A percentile compares a stretch with the other conserved stretches of the same genome.
phyloP scores from a whole-genome alignment of 768 basidiomycete genomes.

The Lyophyllum decastes region DNA sequence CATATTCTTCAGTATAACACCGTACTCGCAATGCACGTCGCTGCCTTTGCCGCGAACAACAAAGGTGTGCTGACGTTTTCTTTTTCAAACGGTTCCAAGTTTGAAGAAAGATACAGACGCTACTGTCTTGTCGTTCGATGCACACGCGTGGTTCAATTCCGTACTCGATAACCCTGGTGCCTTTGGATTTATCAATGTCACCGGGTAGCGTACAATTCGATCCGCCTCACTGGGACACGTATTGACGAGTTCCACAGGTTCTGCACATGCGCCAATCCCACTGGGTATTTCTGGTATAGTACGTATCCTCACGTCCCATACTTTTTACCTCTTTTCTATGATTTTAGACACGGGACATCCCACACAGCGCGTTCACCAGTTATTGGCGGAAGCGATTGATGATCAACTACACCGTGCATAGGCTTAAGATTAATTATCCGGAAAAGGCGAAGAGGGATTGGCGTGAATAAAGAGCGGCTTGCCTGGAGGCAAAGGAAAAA shows the following conservation, averaged over 20 bases:
- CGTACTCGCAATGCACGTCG: slow-evolving; percentile 35
- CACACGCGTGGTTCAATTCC: slow-evolving; percentile 48
- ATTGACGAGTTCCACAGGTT: slow-evolving; percentile 30
- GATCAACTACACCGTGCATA: slow-evolving; percentile 25
- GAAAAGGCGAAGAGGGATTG: not conserved
- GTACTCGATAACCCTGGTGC: slow-evolving; percentile 40
- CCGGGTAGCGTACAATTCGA: slow-evolving; percentile 33
- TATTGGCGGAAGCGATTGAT: slow-evolving; percentile 46
- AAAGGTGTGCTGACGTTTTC: slow-evolving; percentile 21
- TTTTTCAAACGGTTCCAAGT: not conserved
- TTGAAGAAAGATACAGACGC: slow-evolving; percentile 24
- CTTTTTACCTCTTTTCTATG: not conserved
- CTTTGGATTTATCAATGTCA: slow-evolving; percentile 50
- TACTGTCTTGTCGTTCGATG: slow-evolving; percentile 49
- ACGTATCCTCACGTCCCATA: slow-evolving; percentile 20
- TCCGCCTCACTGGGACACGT: not conserved
- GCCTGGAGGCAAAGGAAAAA: not conserved
- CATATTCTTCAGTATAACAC: slow-evolving; percentile 45
- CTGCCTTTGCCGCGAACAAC: slow-evolving; percentile 36
- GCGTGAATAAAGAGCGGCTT: slow-evolving; percentile 5
- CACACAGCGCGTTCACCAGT: slow-evolving; percentile 46
- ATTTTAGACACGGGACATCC: slow-evolving; percentile 51
- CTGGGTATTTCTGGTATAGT: slow-evolving; percentile 56
- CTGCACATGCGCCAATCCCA: slow-evolving; percentile 47
- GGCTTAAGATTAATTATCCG: not conserved